These are phyloP conservation scores for Thalassiosira pacifica DNA, from an alignment of 352 stramenopile genomes.

Conservation along the genomic window DNA sequence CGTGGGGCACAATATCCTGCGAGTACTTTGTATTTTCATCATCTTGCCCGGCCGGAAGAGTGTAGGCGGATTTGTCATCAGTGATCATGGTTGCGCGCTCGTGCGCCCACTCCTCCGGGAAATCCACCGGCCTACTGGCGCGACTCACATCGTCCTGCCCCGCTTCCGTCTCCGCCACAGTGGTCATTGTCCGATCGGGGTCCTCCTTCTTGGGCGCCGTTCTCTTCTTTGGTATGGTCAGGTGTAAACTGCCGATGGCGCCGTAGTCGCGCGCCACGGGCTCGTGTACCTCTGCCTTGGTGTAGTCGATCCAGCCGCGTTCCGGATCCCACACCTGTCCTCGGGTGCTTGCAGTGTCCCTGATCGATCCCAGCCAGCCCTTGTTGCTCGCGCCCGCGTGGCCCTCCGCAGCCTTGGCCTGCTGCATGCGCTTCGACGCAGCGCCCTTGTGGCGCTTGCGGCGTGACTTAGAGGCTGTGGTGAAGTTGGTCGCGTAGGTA, in stretches of 20 bases:
- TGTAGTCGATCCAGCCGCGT: slow-evolving; percentile 76
- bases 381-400: slow-evolving; percentile 43
- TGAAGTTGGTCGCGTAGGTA: slow-evolving; percentile 16
- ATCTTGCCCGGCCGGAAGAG: not conserved
- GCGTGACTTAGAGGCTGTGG: slow-evolving; percentile 52
- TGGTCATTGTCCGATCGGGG: not conserved
- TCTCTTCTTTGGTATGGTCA: slow-evolving; percentile 37
- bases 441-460: slow-evolving; percentile 74
- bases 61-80: not conserved
- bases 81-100: slow-evolving; percentile 52
- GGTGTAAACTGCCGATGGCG: slow-evolving; percentile 56
- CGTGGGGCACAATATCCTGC: not conserved
- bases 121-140: slow-evolving; percentile 23
- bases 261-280: slow-evolving; percentile 1
- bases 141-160: not conserved
- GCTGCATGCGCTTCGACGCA: slow-evolving; percentile 62
- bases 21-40: not conserved
- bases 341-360: slow-evolving; percentile 60
- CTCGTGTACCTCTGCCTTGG: slow-evolving; percentile 54
- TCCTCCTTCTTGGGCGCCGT: not conserved
- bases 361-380: slow-evolving; percentile 83
- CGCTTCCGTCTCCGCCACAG: not conserved
- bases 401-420: slow-evolving; percentile 63
- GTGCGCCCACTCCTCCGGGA: slow-evolving; percentile 44
- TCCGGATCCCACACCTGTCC: slow-evolving; percentile 78